These are phyloP conservation scores for Dactylonectria macrodidyma DNA, from an alignment of 2,329 filamentous ascomycete genomes.

Conservation along the genomic window DNA sequence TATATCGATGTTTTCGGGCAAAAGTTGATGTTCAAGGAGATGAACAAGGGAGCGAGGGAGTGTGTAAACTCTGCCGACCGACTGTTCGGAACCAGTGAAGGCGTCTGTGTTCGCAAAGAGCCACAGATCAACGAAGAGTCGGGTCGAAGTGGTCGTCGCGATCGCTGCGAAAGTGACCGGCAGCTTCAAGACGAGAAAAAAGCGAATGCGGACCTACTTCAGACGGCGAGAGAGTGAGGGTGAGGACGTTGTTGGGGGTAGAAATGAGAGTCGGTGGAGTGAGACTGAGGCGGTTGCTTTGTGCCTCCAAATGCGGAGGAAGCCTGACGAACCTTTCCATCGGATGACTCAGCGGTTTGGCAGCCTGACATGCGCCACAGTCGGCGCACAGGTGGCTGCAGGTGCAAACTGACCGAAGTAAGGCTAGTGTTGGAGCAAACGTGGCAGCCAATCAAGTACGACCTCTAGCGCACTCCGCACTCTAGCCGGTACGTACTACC, in stretches of 20 bases:
- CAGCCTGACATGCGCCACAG: conserved; percentile 23
- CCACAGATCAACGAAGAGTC: conserved; percentile 57
- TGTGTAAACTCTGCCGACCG: conserved; percentile 50
- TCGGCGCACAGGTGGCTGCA: background rate
- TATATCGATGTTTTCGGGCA: background rate
- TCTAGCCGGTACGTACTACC: conserved; percentile 35
- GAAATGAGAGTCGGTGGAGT: conserved; percentile 36
- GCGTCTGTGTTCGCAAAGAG: conserved; percentile 64
- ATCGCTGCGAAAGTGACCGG: conserved; percentile 40
- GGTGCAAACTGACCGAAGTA: background rate
- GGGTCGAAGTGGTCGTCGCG: conserved; percentile 52
- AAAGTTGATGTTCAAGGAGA: conserved; percentile 14
- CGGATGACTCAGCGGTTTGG: conserved; percentile 34
- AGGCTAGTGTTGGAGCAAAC: conserved; percentile 5
- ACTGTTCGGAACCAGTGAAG: conserved; percentile 73
- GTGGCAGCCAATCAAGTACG: conserved; percentile 43
- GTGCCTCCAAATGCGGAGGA: conserved; percentile 30
- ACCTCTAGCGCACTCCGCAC: conserved; percentile 34
- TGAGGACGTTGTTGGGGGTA: conserved; percentile 46
- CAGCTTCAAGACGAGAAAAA: conserved; percentile 34
- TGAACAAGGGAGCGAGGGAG: conserved; percentile 23
- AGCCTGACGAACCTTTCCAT: conserved; percentile 17
- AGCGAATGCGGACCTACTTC: conserved; percentile 54
- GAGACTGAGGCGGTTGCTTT: conserved; percentile 34
- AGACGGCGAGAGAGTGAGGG: conserved; percentile 52